These are phyloP conservation scores for Lasiodiplodia theobromae DNA, from an alignment of 2,329 filamentous ascomycete species.

Conservation along the genomic window DNA sequence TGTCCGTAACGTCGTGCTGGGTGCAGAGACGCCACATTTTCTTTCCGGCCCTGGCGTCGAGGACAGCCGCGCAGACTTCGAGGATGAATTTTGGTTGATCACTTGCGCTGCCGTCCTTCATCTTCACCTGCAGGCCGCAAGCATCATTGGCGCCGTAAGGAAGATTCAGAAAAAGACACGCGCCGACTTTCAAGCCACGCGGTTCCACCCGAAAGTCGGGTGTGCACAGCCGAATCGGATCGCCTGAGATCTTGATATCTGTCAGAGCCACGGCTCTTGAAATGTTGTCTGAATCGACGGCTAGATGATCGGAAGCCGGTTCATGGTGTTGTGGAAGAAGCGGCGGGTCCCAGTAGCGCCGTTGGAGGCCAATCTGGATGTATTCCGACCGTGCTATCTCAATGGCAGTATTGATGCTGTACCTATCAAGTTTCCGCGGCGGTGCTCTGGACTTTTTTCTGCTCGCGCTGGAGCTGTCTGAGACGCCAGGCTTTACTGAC, in stretches of 20 bases:
- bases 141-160: constrained; percentile 18
- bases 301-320: not conserved
- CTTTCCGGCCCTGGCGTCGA: not conserved
- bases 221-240: constrained; percentile 7
- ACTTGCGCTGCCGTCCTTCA: constrained; percentile 3
- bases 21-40: constrained; percentile 18
- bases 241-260: constrained; percentile 11
- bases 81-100: constrained; percentile 11
- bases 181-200: constrained; percentile 11
- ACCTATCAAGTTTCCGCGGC: not conserved
- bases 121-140: constrained; percentile 7
- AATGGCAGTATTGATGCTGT: not conserved
- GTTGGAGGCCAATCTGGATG: not conserved
- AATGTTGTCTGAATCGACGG: not conserved
- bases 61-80: not conserved
- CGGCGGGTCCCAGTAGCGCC: constrained; percentile 16
- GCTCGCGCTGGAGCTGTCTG: not conserved
- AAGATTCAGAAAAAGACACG: constrained; percentile 24
- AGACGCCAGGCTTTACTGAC: not conserved
- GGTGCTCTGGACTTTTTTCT: no score
- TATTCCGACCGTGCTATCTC: constrained; percentile 1
- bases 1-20: constrained; percentile 12
- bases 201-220: constrained; percentile 1
- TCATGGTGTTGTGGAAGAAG: not conserved
- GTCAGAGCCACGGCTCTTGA: not conserved